A percentile compares a stretch with the other conserved stretches of the same genome.
These are phyloP conservation scores for Candida ponderosae DNA, from an alignment of 805 yeast species.

Conservation along the genomic window DNA sequence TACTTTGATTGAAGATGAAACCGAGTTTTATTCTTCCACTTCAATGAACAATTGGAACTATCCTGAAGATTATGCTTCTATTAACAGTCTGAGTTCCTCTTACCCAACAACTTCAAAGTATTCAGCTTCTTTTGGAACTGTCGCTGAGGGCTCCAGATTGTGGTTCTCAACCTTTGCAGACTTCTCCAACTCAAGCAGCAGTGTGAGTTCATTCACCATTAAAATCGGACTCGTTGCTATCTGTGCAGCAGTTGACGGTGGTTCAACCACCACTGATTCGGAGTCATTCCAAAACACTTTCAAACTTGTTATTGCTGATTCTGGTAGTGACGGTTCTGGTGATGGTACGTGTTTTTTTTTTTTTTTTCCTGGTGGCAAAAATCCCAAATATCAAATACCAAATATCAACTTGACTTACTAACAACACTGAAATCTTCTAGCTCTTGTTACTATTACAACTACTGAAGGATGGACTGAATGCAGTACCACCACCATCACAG, in stretches of 20 bases:
- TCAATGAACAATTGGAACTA: not conserved
- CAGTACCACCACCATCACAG: not conserved
- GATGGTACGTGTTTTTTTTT: not conserved
- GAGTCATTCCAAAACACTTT: not conserved
- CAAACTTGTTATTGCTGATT: not conserved
- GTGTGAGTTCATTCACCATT: too few species aligned
- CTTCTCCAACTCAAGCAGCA: not conserved
- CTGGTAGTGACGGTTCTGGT: not conserved
- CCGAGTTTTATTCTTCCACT: not conserved
- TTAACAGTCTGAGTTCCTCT: too few species aligned
- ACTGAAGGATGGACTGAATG: not conserved
- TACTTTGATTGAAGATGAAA: not conserved
- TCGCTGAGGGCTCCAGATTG: not conserved
- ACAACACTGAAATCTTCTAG: too few species aligned
- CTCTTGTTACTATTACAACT: too few species aligned
- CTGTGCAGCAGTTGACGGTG: too few species aligned
- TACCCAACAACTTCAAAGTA: too few species aligned
- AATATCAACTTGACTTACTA: too few species aligned
- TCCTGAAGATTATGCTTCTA: not conserved
- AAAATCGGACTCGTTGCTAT: too few species aligned
- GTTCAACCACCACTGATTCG: too few species aligned
- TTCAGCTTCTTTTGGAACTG: not conserved
- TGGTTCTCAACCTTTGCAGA: not conserved
- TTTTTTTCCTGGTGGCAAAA: too few species aligned
- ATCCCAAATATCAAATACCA: too few species aligned